These are phyloP conservation scores for Monosporozyma aerobia DNA, from an alignment of 805 yeast species.

Conservation along the genomic window DNA sequence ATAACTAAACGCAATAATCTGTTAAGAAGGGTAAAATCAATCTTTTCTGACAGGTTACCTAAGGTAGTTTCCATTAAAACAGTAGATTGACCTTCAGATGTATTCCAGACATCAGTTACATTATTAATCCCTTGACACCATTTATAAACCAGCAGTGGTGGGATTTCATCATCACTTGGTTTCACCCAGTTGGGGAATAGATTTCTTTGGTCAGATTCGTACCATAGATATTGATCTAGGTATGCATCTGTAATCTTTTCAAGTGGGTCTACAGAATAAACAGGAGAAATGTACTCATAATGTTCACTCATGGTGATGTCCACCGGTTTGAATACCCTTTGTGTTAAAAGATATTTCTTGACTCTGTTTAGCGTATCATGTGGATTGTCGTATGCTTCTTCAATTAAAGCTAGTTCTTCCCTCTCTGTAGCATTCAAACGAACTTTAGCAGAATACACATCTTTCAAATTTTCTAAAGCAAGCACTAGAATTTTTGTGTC, in stretches of 20 bases:
- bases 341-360: slow-evolving; percentile 74
- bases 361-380: slow-evolving; percentile 83
- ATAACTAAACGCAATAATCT: slow-evolving; percentile 69
- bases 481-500: slow-evolving; percentile 84
- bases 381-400: slow-evolving; percentile 95
- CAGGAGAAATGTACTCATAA: slow-evolving; percentile 75
- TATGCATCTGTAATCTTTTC: slow-evolving; percentile 97
- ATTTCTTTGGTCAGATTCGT: slow-evolving; percentile 79
- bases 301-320: slow-evolving; percentile 85
- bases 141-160: slow-evolving; percentile 83
- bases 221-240: slow-evolving; percentile 91
- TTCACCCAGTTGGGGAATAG: slow-evolving; percentile 94
- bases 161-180: slow-evolving; percentile 88
- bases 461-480: slow-evolving; percentile 84
- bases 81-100: slow-evolving; percentile 61
- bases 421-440: slow-evolving; percentile 79
- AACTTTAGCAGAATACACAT: slow-evolving; percentile 63
- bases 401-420: slow-evolving; percentile 87
- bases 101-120: slow-evolving; percentile 69
- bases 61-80: slow-evolving; percentile 77
- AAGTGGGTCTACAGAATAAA: slow-evolving; percentile 78
- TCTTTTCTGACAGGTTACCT: slow-evolving; percentile 66
- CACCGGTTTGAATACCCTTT: slow-evolving; percentile 86
- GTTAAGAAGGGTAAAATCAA: slow-evolving; percentile 81
- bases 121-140: slow-evolving; percentile 92